Base-by-base conservation (phyloP, 192 early-diverging fungal species). In the Coemansia sp. region DNA sequence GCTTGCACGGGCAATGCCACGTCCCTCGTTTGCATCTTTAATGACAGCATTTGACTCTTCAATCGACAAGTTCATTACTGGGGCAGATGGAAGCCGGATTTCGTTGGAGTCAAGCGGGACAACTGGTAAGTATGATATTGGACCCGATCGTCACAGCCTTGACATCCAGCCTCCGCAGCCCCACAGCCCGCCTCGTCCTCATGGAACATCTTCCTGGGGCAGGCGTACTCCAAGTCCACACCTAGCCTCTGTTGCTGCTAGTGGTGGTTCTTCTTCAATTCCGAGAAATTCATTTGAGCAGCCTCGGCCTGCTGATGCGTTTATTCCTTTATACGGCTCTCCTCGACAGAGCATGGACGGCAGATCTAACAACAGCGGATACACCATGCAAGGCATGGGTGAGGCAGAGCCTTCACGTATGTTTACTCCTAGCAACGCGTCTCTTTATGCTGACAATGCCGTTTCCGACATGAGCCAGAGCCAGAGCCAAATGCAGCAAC, bases 31-130 rank as follows among this genome's bases (percentile, higher is more conserved):
- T 19, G 70, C 78, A 8, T 78, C 83, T 40, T 60, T 83, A 63
- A 86, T 83, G 78, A 82, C 82, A 15, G 80, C 84, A 16, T 81
- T 89, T 18, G 88, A 87, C 42, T 79, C 84, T 11, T 85, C 87
- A 7, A 74, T 92, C 56, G 85, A 88, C 52, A 85, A 82, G 42
- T 72, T 92, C 40, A 87, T 92, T 65, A 88, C 85, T 52, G 87
- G 85, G 45, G 87, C 89, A 0, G 77, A 84, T 41, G 73, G 72
- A 19, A 68, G 62, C 41, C 63, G 65, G 9, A 73, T 76, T 7
- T 61, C 76, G 16, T 54, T 69, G 40, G 79, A 77, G 54, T 13
- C 68, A 1, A 59, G 62, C 63, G 58, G 68, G 4, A 46, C 72
- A 8, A 56, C 59, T 0, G 77, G 75, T 4, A 65, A 63, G 55